Percentiles rank a stretch among this genome's conserved stretches.
phyloP scores from a whole-genome alignment of 345 rosid species.

The Aegle marmelos region DNA sequence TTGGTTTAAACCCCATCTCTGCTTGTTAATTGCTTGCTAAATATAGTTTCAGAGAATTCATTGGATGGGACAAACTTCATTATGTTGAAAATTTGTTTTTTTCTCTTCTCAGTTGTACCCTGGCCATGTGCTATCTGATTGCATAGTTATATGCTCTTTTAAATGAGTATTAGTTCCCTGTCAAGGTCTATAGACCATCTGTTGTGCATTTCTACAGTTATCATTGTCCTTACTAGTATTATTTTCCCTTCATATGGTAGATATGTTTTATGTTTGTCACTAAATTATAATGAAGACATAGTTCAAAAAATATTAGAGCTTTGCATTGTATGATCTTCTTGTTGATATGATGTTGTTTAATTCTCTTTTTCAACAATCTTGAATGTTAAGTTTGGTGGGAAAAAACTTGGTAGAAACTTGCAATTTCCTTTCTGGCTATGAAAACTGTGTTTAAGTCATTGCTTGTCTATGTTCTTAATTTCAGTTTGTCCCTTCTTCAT shows the following conservation, averaged over 20 bases:
- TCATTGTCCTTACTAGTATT: not conserved
- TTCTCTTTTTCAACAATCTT: not conserved
- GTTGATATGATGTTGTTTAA: not conserved
- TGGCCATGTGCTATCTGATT: not conserved
- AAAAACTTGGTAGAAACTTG: not conserved
- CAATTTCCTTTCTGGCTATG: not conserved
- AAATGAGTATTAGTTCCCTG: no score
- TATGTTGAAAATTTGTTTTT: not conserved
- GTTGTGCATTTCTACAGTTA: not conserved
- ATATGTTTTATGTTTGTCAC: not conserved
- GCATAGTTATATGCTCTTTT: not conserved
- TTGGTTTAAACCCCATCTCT: not conserved
- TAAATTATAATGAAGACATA: not conserved
- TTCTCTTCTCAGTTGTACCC: not conserved
- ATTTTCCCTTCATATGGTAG: not conserved
- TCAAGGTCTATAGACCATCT: not conserved
- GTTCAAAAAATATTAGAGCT: not conserved
- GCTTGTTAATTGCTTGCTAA: not conserved
- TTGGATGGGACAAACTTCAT: not conserved
- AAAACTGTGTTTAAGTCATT: constrained; percentile 8
- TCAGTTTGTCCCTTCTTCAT: constrained; percentile 11
- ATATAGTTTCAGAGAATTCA: not conserved
- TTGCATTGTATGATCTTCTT: not conserved
- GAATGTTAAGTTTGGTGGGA: not conserved
- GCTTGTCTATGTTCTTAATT: constrained; percentile 11